phyloP scores from a whole-genome alignment of 2,329 filamentous ascomycete species.

The Septoria petroselini region DNA sequence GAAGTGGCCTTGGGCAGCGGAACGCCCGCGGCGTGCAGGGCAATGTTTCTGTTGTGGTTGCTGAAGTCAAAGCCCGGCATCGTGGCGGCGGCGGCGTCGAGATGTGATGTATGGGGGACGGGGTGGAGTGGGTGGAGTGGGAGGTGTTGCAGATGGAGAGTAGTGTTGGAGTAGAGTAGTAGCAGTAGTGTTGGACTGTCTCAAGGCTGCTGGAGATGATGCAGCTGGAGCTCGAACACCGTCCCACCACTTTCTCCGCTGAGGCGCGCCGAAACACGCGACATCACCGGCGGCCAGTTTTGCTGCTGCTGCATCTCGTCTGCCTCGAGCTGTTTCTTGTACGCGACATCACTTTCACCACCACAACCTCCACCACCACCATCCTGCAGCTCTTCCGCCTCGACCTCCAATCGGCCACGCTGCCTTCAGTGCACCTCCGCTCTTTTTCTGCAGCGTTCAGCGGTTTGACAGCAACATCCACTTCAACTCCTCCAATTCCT shows the following conservation, averaged over 20 bases:
- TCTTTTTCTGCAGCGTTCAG: slow-evolving; percentile 19
- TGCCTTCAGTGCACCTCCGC: slow-evolving; percentile 21
- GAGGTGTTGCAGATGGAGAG: neutral
- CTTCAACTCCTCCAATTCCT: neutral
- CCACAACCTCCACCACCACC: slow-evolving; percentile 8
- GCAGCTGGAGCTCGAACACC: slow-evolving; percentile 9
- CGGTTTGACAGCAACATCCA: slow-evolving; percentile 1
- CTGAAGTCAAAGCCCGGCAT: slow-evolving; percentile 99
- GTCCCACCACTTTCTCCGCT: slow-evolving; percentile 8
- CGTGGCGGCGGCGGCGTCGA: slow-evolving; percentile 19
- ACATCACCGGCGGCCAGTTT: slow-evolving; percentile 9
- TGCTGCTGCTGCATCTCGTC: neutral
- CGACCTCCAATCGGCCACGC: slow-evolving; percentile 15
- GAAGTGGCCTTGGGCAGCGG: slow-evolving; percentile 96
- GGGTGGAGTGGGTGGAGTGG: slow-evolving; percentile 13
- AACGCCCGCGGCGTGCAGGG: slow-evolving; percentile 88
- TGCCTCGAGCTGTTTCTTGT: slow-evolving; percentile 15
- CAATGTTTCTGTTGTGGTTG: slow-evolving; percentile 99
- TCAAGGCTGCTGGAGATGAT: slow-evolving; percentile 21
- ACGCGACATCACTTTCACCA: slow-evolving; percentile 10
- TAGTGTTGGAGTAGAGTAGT: neutral
- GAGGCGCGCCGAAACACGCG: slow-evolving; percentile 11
- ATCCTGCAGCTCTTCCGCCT: slow-evolving; percentile 15
- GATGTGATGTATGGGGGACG: slow-evolving; percentile 3
- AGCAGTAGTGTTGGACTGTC: neutral